These are phyloP conservation scores for Cystofilobasidium ferigula DNA, from an alignment of 768 basidiomycete species.

Conservation along the genomic window DNA sequence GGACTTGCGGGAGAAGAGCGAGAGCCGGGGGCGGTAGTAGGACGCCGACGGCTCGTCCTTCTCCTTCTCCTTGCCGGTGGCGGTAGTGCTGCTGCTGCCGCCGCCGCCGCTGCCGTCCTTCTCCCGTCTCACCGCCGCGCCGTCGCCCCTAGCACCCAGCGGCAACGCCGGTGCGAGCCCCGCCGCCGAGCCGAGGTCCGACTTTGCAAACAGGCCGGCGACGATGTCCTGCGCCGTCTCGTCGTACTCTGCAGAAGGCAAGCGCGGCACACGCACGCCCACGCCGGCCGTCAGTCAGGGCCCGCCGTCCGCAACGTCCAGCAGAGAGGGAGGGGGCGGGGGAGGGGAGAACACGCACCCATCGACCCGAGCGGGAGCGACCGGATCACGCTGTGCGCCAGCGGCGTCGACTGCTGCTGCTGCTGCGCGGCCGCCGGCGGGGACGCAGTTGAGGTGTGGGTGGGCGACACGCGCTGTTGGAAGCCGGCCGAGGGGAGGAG, in stretches of 20 bases:
- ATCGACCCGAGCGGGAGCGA: slow-evolving; percentile 20
- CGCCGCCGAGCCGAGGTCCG: slow-evolving; percentile 14
- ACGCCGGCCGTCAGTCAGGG: neutral
- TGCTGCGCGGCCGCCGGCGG: too few species aligned
- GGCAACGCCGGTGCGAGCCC: too few species aligned
- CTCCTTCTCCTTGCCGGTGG: slow-evolving; percentile 1
- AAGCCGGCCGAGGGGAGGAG: too few species aligned
- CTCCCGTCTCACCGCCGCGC: too few species aligned
- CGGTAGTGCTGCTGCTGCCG: neutral
- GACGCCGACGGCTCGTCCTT: neutral
- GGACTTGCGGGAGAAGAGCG: slow-evolving; percentile 8
- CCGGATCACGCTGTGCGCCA: slow-evolving; percentile 15
- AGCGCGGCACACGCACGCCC: too few species aligned
- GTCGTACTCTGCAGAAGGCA: slow-evolving; percentile 17
- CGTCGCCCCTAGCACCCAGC: too few species aligned
- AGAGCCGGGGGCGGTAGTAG: slow-evolving; percentile 5
- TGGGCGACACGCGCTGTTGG: neutral
- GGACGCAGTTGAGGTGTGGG: too few species aligned
- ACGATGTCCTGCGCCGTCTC: slow-evolving; percentile 16
- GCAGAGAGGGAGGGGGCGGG: neutral
- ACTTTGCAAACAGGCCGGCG: slow-evolving; percentile 17
- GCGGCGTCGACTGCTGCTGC: slow-evolving; percentile 7
- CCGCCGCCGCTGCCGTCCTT: neutral
- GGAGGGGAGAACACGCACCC: neutral
- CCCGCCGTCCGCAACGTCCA: neutral